These are phyloP conservation scores for Phoma sp. DNA, from an alignment of 2,329 filamentous ascomycete species.

Conservation along the genomic window DNA sequence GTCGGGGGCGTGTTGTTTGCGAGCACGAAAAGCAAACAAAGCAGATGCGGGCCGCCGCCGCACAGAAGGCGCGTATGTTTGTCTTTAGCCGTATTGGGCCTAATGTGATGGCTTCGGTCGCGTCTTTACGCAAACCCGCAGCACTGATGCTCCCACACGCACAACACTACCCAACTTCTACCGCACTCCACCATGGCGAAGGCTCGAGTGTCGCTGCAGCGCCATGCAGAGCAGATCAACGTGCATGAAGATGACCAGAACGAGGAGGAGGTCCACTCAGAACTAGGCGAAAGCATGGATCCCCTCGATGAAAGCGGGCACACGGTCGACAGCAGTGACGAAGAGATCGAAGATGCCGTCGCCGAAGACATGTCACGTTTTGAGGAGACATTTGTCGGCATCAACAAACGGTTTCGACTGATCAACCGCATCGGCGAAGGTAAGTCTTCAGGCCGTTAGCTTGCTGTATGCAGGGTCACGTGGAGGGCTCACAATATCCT, in stretches of 20 bases:
- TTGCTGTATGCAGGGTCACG: slow-evolving; percentile 34
- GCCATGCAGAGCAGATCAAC: slow-evolving; percentile 35
- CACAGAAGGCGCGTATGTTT: slow-evolving; percentile 28
- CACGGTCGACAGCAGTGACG: slow-evolving; percentile 55
- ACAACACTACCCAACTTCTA: slow-evolving; percentile 16
- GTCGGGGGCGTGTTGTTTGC: slow-evolving; percentile 22
- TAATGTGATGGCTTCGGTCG: slow-evolving; percentile 16
- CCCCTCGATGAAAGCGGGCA: slow-evolving; percentile 58
- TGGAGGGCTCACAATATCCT: slow-evolving; percentile 29
- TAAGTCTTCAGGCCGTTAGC: slow-evolving; percentile 49
- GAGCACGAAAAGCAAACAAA: slow-evolving; percentile 18
- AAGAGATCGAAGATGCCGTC: slow-evolving; percentile 72
- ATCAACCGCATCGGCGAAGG: slow-evolving; percentile 98
- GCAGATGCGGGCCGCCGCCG: slow-evolving; percentile 21
- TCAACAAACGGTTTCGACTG: slow-evolving; percentile 82
- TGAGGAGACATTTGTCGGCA: slow-evolving; percentile 80
- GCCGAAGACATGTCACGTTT: slow-evolving; percentile 87
- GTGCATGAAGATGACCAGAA: slow-evolving; percentile 37
- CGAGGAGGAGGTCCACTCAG: slow-evolving; percentile 49
- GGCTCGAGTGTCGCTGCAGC: slow-evolving; percentile 34
- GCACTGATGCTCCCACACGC: slow-evolving; percentile 12
- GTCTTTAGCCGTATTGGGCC: slow-evolving; percentile 12
- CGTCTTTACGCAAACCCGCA: slow-evolving; percentile 11
- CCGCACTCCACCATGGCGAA: slow-evolving; percentile 38
- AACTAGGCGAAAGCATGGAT: slow-evolving; percentile 57